Evolutionary conservation across 371 early-diverging fungal species (phyloP).

Genomic region (Syncephalis fuscata): DNA sequence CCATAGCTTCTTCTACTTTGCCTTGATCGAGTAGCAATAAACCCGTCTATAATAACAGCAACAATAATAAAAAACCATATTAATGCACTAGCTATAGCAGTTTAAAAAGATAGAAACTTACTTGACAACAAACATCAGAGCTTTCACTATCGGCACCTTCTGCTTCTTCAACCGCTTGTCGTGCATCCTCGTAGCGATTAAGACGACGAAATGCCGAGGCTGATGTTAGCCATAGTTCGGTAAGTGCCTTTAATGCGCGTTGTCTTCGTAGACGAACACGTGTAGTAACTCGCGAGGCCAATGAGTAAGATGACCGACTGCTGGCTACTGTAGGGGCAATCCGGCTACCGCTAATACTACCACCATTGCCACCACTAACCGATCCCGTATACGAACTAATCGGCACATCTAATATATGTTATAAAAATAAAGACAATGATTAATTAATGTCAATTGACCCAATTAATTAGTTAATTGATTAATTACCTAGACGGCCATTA

Average conservation of each 20-base stretch:
- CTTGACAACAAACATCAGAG: constrained; percentile 41
- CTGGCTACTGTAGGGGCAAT: background rate
- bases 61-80: background rate
- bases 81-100: background rate
- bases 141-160: constrained; percentile 30
- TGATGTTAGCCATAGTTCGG: constrained; percentile 38
- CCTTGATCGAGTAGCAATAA: constrained; percentile 20
- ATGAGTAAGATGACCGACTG: background rate
- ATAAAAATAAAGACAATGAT: too few relatives aligned
- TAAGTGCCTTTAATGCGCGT: constrained; percentile 24
- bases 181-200: constrained; percentile 37
- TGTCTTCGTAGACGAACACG: constrained; percentile 13
- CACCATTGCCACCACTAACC: background rate
- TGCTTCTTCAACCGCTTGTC: constrained; percentile 45
- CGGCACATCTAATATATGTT: background rate
- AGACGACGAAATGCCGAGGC: constrained; percentile 34
- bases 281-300: background rate
- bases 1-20: constrained; percentile 22
- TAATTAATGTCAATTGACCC: too few relatives aligned
- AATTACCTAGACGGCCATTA: too few relatives aligned
- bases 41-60: constrained; percentile 16
- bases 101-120: constrained; percentile 5
- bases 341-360: background rate
- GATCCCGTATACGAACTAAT: background rate
- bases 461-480: too few relatives aligned